Evolutionary conservation across 768 basidiomycete genomes (phyloP).

Genomic region (Basidioascus undulatus): DNA sequence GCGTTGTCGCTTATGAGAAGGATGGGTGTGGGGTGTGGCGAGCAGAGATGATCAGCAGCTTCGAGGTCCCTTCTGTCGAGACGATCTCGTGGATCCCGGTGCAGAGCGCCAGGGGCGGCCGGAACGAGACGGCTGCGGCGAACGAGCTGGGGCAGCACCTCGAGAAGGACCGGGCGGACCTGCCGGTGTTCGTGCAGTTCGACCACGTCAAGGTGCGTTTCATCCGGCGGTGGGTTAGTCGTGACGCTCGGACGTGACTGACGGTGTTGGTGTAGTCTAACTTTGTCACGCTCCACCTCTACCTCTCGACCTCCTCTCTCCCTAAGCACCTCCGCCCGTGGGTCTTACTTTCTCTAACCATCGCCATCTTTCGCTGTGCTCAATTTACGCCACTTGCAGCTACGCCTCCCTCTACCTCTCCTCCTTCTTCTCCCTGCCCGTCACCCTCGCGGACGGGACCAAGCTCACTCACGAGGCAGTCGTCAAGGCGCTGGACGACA

Average conservation of each 20-base stretch:
- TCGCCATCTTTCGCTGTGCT: neutral
- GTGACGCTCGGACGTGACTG: too few species aligned
- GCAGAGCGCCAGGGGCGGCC: constrained; percentile 37
- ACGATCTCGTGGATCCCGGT: constrained; percentile 80
- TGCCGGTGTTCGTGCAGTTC: constrained; percentile 81
- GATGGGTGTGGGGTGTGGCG: too few species aligned
- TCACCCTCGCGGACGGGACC: constrained; percentile 43
- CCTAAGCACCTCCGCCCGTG: constrained; percentile 55
- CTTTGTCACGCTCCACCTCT: constrained; percentile 58
- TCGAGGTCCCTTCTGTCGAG: constrained; percentile 76
- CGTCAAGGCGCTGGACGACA: constrained; percentile 65
- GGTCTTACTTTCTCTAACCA: constrained; percentile 15
- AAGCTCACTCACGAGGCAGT: constrained; percentile 65
- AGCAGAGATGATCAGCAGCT: constrained; percentile 46
- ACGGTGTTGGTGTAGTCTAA: constrained; percentile 57
- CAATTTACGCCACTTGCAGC: constrained; percentile 21
- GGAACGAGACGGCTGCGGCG: constrained; percentile 16
- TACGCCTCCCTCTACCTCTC: constrained; percentile 53
- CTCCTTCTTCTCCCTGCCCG: constrained; percentile 70
- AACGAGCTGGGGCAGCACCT: constrained; percentile 35
- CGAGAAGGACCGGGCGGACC: constrained; percentile 33
- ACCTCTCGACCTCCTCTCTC: constrained; percentile 49
- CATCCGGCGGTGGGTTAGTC: too few species aligned
- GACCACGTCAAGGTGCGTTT: constrained; percentile 59
- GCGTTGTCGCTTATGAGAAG: too few species aligned